Base-by-base conservation (phyloP, 148 eudicot species). In the Linanthus parryae region DNA sequence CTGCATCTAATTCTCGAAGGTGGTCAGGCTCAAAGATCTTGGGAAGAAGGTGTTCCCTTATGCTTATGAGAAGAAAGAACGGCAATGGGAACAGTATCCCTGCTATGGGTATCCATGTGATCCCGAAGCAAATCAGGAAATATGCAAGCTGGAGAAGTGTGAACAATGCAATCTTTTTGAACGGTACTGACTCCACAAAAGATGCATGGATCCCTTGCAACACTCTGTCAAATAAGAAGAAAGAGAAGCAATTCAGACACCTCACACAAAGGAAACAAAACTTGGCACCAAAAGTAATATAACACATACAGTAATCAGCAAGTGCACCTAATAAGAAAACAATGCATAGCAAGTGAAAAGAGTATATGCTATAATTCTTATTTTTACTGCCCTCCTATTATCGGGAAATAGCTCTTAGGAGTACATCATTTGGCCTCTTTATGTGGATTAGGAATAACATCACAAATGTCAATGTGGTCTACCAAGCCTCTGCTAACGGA, bases 61-160 rank as follows among this genome's bases (percentile, higher is more conserved):
- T 75, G 59, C 62, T 65, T 52, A 80, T 73, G 10, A 84, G 69
- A 20, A 80, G 56, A 63, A 84, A 80, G 65, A 84, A 78, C 4
- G 82, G 78, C 62, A 81, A 41, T 3, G 94, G 87, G 62, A 84
- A 84, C 25, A 84, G 43, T 29, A 84, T 77, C 18, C 84, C 94
- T 15, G 68, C 76, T 26, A 68, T 61, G 9, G 94, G 94, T 62
- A 84, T 80, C 87, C 94, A 80, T 24, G 87, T 80, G 34, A 84
- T 50, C 56, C 94, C 94, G 17, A 69, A 84, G 56, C 94, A 84
- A 7, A 78, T 56, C 33, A 80, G 62, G 48, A 84, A 73, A 58
- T 77, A 84, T 6, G 42, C 66, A 48, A 75, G 44, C 41, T 80
- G 94, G 53, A 77, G 73, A 28, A 69, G 56, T 24, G 87, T 84